phyloP scores from a whole-genome alignment of 371 early-diverging fungal genomes.

The Mortierella sp. region DNA sequence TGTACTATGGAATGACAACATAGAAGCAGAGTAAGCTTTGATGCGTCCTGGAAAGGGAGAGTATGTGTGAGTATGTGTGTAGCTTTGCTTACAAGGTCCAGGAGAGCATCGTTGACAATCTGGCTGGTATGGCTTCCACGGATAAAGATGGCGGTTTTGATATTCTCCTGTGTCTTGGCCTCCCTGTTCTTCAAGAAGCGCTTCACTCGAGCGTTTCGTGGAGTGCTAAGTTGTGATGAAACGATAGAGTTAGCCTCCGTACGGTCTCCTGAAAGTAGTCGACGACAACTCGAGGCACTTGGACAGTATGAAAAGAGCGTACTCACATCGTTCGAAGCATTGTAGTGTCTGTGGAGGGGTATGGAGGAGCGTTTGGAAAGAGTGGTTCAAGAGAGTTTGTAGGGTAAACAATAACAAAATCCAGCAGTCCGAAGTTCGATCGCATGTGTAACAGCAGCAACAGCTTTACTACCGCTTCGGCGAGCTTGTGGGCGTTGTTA shows the following conservation, averaged over 20 bases:
- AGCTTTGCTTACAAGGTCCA: constrained; percentile 84
- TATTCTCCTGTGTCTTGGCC: constrained; percentile 90
- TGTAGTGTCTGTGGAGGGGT: constrained; percentile 4
- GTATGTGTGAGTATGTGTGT: not conserved
- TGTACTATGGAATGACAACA: constrained; percentile 63
- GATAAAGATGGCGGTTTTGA: constrained; percentile 90
- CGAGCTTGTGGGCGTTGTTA: not conserved
- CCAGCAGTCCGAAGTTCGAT: no score
- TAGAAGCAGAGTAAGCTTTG: constrained; percentile 1
- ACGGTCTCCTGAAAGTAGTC: no score
- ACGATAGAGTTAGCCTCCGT: not conserved
- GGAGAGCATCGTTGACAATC: constrained; percentile 83
- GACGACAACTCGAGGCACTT: no score
- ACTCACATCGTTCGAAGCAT: constrained; percentile 53
- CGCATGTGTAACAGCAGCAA: no score
- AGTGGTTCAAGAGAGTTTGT: constrained; percentile 1
- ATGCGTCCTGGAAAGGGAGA: not conserved
- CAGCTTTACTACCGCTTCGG: not conserved
- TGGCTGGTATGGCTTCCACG: constrained; percentile 90
- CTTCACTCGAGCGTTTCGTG: constrained; percentile 87
- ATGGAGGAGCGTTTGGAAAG: constrained; percentile 6
- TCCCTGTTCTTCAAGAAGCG: constrained; percentile 89
- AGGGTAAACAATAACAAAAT: no score
- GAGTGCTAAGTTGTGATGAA: constrained; percentile 62
- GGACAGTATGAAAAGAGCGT: not conserved